Percentiles rank a stretch among this genome's conserved stretches.
Evolutionary conservation across 306 rosid species (phyloP).

Genomic region (Biancaea sappan): DNA sequence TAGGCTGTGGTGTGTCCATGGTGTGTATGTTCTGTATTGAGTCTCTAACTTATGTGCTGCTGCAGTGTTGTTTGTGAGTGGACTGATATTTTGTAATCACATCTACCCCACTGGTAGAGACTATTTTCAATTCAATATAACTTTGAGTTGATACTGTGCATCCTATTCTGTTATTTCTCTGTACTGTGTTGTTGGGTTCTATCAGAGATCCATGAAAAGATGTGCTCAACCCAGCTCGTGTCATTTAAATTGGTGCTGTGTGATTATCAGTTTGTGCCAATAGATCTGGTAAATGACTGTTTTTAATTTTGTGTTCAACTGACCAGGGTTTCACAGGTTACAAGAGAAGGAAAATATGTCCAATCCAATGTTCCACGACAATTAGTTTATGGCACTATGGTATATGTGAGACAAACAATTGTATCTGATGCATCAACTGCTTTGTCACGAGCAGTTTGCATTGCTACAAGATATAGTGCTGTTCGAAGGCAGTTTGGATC

Average conservation of each 20-base stretch:
- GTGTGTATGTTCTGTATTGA: no score
- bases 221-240: conserved; percentile 8
- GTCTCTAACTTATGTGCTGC: no score
- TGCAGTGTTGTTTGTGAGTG: no score
- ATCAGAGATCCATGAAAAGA: conserved; percentile 19
- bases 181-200: no score
- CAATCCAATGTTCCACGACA: conserved; percentile 92
- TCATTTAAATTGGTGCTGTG: conserved; percentile 3
- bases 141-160: no score
- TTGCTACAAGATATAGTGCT: conserved; percentile 97
- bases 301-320: conserved; percentile 32
- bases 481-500: conserved; percentile 95
- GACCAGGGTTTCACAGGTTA: conserved; percentile 87
- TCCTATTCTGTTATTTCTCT: no score
- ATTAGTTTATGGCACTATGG: conserved; percentile 96
- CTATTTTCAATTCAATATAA: no score
- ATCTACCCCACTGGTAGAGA: no score
- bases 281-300: conserved; percentile 21
- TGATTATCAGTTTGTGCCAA: conserved; percentile 18
- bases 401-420: conserved; percentile 84
- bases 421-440: conserved; percentile 91
- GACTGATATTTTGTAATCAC: no score
- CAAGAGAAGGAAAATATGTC: conserved; percentile 86
- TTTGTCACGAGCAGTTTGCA: conserved; percentile 91
- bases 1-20: no score